Evolutionary conservation across 1,284 basidiomycete genomes (phyloP).

Genomic region (Anthracocystis panici-leucophaei): DNA sequence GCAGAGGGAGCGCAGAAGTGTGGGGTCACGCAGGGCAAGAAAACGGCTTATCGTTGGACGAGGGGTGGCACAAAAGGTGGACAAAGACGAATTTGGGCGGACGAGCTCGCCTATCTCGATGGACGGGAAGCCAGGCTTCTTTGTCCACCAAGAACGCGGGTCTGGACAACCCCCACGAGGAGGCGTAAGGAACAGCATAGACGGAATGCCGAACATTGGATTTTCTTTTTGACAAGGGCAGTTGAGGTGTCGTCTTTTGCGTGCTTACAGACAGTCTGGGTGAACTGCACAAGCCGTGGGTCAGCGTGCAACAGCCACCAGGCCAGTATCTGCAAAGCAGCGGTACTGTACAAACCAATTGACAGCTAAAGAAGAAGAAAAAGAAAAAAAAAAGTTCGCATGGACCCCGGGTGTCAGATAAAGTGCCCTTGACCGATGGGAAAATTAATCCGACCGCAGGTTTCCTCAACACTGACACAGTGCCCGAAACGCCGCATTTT

Average conservation of each 20-base stretch:
- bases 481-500: too few species aligned
- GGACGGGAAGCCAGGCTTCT: slow-evolving; percentile 6
- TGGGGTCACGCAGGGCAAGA: slow-evolving; percentile 15
- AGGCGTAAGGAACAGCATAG: too few species aligned
- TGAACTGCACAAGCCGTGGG: too few species aligned
- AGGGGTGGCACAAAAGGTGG: background rate
- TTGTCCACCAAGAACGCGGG: background rate
- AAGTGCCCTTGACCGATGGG: background rate
- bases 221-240: background rate
- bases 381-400: slow-evolving; percentile 11
- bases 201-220: background rate
- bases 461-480: background rate
- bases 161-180: background rate
- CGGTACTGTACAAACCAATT: background rate
- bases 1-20: slow-evolving; percentile 3
- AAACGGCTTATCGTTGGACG: slow-evolving; percentile 25
- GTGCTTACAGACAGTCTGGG: too few species aligned
- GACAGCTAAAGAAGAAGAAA: too few species aligned
- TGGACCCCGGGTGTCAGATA: slow-evolving; percentile 5
- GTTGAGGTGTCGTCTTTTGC: too few species aligned
- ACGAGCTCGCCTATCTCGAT: slow-evolving; percentile 4
- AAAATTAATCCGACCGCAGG: slow-evolving; percentile 8
- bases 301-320: too few species aligned
- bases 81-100: background rate
- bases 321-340: background rate